Evolutionary conservation across 2,329 filamentous ascomycete species (phyloP).

Genomic region (Diaporthe ampelina): DNA sequence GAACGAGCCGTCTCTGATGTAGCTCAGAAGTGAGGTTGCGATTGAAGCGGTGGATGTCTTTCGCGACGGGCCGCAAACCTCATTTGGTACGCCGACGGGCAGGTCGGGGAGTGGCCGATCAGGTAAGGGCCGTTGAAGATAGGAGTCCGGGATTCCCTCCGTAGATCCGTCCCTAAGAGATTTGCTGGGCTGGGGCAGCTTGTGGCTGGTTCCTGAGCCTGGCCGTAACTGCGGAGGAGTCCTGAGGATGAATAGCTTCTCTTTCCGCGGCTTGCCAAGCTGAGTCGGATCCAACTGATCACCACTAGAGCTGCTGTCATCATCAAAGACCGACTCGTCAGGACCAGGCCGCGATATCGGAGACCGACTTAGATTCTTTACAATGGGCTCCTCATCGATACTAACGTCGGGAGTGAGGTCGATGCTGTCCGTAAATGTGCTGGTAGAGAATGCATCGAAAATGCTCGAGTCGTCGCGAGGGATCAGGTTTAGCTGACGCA

Average conservation of each 20-base stretch:
- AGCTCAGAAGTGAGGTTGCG: constrained; percentile 39
- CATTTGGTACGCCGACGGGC: constrained; percentile 22
- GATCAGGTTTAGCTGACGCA: constrained; percentile 63
- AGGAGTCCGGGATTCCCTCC: constrained; percentile 42
- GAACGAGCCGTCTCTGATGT: constrained; percentile 37
- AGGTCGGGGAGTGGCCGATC: constrained; percentile 45
- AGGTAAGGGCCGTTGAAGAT: constrained; percentile 49
- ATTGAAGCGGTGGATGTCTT: constrained; percentile 41
- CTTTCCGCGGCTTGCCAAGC: constrained; percentile 1
- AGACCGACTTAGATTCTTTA: neutral
- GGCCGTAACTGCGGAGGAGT: constrained; percentile 39
- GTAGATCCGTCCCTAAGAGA: constrained; percentile 44
- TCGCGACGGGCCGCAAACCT: constrained; percentile 36
- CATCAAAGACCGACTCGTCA: constrained; percentile 37
- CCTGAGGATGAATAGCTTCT: constrained; percentile 33
- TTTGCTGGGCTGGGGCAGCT: constrained; percentile 52
- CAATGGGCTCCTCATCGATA: neutral
- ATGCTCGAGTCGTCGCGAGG: constrained; percentile 46
- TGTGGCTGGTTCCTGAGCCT: constrained; percentile 15
- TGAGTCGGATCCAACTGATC: neutral
- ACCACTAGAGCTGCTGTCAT: constrained; percentile 9
- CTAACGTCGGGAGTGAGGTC: constrained; percentile 8
- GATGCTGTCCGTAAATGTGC: constrained; percentile 4
- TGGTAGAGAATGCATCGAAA: constrained; percentile 19
- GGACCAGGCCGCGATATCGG: neutral